Conservation (phyloP, 345 rosid species). For the Lepidium didymum region DNA sequence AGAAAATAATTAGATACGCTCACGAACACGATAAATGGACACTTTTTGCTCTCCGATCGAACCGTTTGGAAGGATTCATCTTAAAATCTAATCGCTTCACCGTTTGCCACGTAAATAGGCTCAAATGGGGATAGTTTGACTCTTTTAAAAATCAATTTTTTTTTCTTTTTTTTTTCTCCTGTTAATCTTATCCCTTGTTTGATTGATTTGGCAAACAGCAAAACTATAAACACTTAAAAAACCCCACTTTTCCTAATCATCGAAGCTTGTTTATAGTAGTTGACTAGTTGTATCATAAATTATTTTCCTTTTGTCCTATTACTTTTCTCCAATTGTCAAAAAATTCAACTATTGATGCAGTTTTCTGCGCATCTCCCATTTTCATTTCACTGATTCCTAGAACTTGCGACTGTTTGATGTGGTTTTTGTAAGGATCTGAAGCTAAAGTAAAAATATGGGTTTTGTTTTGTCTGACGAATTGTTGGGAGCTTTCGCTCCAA, state of each 20-base stretch:
- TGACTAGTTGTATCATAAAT: too few species aligned
- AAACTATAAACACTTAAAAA: neutral
- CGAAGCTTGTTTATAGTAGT: neutral
- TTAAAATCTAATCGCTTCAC: neutral
- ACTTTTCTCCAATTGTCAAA: neutral
- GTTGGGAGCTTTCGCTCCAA: conserved; percentile 60
- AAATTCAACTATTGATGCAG: neutral
- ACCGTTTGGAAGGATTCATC: neutral
- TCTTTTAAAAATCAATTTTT: neutral
- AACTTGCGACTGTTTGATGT: neutral
- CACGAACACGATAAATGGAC: neutral
- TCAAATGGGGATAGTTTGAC: neutral
- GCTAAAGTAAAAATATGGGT: conserved; percentile 27
- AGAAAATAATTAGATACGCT: neutral
- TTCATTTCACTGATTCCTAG: neutral
- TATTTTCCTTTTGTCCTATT: neutral
- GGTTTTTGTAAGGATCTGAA: neutral
- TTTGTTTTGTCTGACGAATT: conserved; percentile 54
- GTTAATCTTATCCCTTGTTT: neutral
- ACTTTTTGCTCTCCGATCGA: neutral
- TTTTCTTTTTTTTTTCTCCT: neutral
- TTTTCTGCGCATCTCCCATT: neutral
- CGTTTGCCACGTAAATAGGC: neutral
- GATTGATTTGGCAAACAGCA: neutral
- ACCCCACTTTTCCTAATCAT: neutral